Base-by-base conservation (phyloP, 371 early-diverging fungal species). In the Syncephalastrum racemosum region DNA sequence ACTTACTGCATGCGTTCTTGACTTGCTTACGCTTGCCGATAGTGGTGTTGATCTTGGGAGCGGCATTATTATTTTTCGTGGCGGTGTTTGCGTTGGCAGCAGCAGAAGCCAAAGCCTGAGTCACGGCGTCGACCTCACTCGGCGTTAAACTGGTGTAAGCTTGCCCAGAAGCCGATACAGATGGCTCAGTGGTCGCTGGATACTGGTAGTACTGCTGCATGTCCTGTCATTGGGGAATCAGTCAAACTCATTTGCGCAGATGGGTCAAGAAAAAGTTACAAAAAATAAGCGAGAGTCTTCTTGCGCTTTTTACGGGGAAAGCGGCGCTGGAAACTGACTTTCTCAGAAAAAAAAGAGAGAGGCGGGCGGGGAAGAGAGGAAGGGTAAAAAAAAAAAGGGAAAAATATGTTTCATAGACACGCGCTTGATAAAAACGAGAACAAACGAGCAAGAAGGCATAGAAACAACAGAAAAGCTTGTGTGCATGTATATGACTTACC, bases 1-100 rank as follows among this genome's bases (percentile, higher is more conserved):
- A 69, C 71, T 76, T 72, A 76, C 76, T 73, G 46, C 77, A 77
- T 16, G 77, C 77, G 40, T 77, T 77, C 58, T 77, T 77, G 12
- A 77, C 77, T 64, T 77, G 77, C 54, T 73, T 77, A 53, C 77
- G 46, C 53, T 77, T 77, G 4, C 71, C 36, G 36, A 31, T 31
- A 31, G 36, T 31, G 36, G 36, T 10, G 36, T 7, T 31, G 36
- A 31, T 31, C 36, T 31, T 31, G 36, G 36, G 10, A 31, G 36
- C 36, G 36, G 36, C 36, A 31, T 31, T 31, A 31, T 6, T 8
- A 31, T 5, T 8, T 10, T 31, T 31, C 8, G 8, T 31, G 6
- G 36, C 36, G 36, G 36, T 31, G 59, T 39, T 59, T 44, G 45
- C 61, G 64, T 41, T 59, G 24, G 16, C 22, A 46, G 18, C 47